Evolutionary conservation across 1,284 basidiomycete species (phyloP).

Genomic region (Moesziomyces parantarcticus): DNA sequence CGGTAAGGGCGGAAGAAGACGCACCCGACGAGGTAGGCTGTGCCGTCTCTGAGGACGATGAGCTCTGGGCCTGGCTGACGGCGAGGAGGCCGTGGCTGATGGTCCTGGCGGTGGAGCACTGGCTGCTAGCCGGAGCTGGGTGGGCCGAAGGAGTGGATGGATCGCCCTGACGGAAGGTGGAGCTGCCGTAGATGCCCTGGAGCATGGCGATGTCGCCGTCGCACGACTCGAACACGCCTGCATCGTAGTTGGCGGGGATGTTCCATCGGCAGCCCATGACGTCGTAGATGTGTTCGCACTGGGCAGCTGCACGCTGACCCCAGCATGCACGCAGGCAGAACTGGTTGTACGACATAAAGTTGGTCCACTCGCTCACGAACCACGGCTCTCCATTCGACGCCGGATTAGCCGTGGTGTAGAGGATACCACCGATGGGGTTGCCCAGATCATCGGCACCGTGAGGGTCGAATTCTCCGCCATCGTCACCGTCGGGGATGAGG

Average conservation of each 20-base stretch:
- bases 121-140: conserved; percentile 36
- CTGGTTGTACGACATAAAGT: conserved; percentile 60
- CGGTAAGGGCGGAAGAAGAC: not conserved
- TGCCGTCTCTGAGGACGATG: conserved; percentile 4
- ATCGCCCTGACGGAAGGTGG: conserved; percentile 61
- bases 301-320: conserved; percentile 46
- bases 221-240: conserved; percentile 58
- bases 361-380: conserved; percentile 56
- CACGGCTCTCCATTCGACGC: conserved; percentile 38
- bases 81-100: conserved; percentile 38
- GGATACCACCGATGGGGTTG: conserved; percentile 62
- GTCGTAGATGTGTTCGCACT: conserved; percentile 65
- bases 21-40: not conserved
- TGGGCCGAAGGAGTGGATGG: conserved; percentile 38
- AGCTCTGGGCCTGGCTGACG: conserved; percentile 7
- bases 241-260: conserved; percentile 55
- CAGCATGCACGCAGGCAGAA: conserved; percentile 64
- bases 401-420: conserved; percentile 61
- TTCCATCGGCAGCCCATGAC: conserved; percentile 63
- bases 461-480: conserved; percentile 63
- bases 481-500: conserved; percentile 46
- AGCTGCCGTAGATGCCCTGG: conserved; percentile 58
- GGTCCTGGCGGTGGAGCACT: conserved; percentile 25
- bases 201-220: conserved; percentile 54
- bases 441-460: conserved; percentile 61